A percentile compares a stretch with the other conserved stretches of the same genome.
These are phyloP conservation scores for Podospora pseudopauciseta DNA, from an alignment of 495 filamentous ascomycete genomes.

Conservation along the genomic window DNA sequence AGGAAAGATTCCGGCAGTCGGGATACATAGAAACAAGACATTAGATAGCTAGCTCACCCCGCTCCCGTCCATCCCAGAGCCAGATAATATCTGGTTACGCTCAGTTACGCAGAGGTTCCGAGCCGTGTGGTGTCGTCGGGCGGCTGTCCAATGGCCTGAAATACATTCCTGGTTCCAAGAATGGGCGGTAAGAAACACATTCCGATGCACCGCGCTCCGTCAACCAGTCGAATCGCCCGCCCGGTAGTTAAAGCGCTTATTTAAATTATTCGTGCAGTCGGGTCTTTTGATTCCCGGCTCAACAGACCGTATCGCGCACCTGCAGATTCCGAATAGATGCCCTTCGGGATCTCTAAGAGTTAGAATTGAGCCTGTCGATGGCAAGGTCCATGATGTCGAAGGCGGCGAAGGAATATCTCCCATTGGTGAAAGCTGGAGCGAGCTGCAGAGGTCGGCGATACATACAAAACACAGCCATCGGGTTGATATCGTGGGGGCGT, in stretches of 20 bases:
- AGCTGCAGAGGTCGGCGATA: background rate
- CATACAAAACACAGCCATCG: background rate
- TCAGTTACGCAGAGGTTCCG: background rate
- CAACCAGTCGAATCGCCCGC: conserved; percentile 14
- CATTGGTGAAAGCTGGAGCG: background rate
- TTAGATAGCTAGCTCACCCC: background rate
- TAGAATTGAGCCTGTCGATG: background rate
- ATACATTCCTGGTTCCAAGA: conserved; percentile 13
- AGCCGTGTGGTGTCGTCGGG: background rate
- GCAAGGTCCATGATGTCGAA: background rate
- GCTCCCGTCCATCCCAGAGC: background rate
- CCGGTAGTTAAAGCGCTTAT: conserved; percentile 19
- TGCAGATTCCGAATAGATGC: background rate
- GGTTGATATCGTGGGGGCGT: background rate
- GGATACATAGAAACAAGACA: background rate
- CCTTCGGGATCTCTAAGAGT: background rate
- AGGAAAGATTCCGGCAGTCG: background rate
- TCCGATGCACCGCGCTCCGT: conserved; percentile 20
- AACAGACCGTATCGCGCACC: background rate
- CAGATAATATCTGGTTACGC: background rate
- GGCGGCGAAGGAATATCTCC: too few species aligned
- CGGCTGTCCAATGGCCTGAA: conserved; percentile 10
- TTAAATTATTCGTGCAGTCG: conserved; percentile 21
- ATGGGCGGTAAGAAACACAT: background rate
- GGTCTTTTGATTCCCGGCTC: background rate